Percentiles rank a stretch among this genome's conserved stretches.
These are phyloP conservation scores for Aspergillus saccharolyticus DNA, from an alignment of 495 filamentous ascomycete genomes.

Conservation along the genomic window DNA sequence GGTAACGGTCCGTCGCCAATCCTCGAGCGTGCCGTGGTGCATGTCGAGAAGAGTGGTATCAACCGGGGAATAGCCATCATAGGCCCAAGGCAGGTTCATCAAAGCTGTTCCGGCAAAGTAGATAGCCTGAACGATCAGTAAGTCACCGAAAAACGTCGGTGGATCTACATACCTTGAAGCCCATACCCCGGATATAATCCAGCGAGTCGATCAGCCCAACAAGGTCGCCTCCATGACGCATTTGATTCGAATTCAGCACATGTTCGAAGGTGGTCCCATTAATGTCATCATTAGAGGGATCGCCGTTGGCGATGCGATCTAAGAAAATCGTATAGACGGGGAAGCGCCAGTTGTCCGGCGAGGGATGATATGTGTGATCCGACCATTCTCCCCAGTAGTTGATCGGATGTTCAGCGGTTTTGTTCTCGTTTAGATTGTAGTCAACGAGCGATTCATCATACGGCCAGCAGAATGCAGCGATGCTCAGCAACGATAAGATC, in stretches of 20 bases:
- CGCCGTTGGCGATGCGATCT: constrained; percentile 39
- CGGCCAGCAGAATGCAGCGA: constrained; percentile 14
- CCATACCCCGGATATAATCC: constrained; percentile 40
- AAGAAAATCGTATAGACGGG: constrained; percentile 39
- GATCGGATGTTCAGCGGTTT: constrained; percentile 25
- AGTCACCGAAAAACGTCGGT: not conserved
- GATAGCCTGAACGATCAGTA: constrained; percentile 15
- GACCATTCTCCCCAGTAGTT: constrained; percentile 40
- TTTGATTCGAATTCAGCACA: constrained; percentile 33
- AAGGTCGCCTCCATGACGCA: constrained; percentile 37
- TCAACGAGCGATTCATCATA: constrained; percentile 18
- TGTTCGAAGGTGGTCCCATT: constrained; percentile 21
- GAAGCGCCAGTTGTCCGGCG: constrained; percentile 40
- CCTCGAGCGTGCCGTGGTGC: constrained; percentile 34
- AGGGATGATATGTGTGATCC: constrained; percentile 35
- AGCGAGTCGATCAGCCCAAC: constrained; percentile 31
- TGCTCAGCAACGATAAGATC: constrained; percentile 14
- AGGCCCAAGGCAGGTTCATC: constrained; percentile 41
- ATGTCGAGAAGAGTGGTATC: constrained; percentile 37
- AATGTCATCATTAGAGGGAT: constrained; percentile 12
- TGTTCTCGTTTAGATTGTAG: constrained; percentile 39
- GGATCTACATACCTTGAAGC: constrained; percentile 22
- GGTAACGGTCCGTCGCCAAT: constrained; percentile 29
- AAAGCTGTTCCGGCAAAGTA: constrained; percentile 36
- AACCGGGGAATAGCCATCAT: constrained; percentile 35